Base-by-base conservation (phyloP, 2,329 filamentous ascomycete genomes). In the Chaetothyriales sp. region DNA sequence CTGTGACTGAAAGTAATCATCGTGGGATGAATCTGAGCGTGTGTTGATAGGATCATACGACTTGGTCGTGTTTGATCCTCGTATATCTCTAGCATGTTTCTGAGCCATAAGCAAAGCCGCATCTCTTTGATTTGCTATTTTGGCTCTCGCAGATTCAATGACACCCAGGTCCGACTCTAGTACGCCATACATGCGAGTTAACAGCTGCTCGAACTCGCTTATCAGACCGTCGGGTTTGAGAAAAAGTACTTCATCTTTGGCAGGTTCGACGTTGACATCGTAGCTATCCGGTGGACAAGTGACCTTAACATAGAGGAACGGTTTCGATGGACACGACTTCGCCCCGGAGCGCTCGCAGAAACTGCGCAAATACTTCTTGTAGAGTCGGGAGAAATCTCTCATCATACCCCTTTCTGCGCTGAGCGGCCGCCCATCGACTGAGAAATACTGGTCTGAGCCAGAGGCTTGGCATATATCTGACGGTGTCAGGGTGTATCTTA, bases 161-260 rank as follows among this genome's bases (percentile, higher is more conserved):
- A 8, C 28, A 9, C 10, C 9, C 7, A 2, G 9, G 7, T 10
- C 18, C 2, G 9, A 18, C 8, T 2, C 7, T 2, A 37, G 7
- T 18, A 33, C 22, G 22, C 46, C 66, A 54, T 72, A 72, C 8
- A 63, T 51, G 6, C 56, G 53, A n/a, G 58, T 58, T 46, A 81
- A 72, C 0, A 81, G 60, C 28, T 64, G 63, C 18, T 72, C 66
- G 1, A 73, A 65, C 4, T 70, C 58, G 3, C 61, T 61, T 4
- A 80, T 37, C 2, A 83, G 60, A 0, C 61, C 18, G 3, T 63
- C 60, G 2, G 66, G 62, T 46, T 81, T 67, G 29, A 74, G 72
- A 58, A 83, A 81, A 2, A 82, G 59, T 1, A 82, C 70, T 62
- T 82, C 76, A 60, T 82, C 77, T 60, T 83, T 83, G 1, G 75